Evolutionary conservation across 495 filamentous ascomycete genomes (phyloP).

Genomic region (Bacidia gigantensis): DNA sequence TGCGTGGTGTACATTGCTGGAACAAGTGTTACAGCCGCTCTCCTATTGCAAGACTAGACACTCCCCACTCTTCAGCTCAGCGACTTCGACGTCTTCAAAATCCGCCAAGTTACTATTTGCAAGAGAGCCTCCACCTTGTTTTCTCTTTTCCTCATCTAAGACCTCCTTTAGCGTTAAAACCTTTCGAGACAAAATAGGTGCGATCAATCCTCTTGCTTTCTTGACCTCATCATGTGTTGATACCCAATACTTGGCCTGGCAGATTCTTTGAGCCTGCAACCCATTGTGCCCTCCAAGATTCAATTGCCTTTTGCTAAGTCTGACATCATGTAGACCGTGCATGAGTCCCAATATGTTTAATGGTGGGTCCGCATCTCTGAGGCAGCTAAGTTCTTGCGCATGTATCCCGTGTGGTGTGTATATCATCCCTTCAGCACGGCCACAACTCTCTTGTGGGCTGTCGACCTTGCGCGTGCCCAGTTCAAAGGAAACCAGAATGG

Average conservation of each 20-base stretch:
- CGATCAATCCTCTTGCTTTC: constrained; percentile 35
- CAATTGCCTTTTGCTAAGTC: constrained; percentile 32
- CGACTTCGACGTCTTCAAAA: constrained; percentile 23
- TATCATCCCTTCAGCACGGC: constrained; percentile 33
- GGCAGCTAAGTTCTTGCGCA: constrained; percentile 20
- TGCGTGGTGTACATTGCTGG: no score
- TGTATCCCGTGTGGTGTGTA: constrained; percentile 45
- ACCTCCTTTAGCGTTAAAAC: constrained; percentile 31
- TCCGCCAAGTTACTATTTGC: constrained; percentile 14
- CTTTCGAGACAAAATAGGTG: constrained; percentile 33
- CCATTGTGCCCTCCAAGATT: constrained; percentile 44
- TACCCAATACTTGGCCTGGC: constrained; percentile 41
- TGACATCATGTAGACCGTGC: constrained; percentile 42
- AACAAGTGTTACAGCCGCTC: no score
- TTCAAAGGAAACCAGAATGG: constrained; percentile 36
- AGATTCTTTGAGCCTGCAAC: constrained; percentile 30
- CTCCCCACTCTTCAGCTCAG: constrained; percentile 30
- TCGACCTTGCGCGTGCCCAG: constrained; percentile 7
- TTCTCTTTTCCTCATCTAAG: constrained; percentile 25
- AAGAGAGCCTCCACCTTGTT: constrained; percentile 2
- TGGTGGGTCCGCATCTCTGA: constrained; percentile 25
- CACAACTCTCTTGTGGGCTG: constrained; percentile 5
- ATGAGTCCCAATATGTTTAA: constrained; percentile 36
- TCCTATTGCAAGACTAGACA: constrained; percentile 26
- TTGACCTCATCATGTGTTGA: constrained; percentile 46